Base-by-base conservation (phyloP, 2,329 filamentous ascomycete genomes). In the Chalaropsis thielavioides region DNA sequence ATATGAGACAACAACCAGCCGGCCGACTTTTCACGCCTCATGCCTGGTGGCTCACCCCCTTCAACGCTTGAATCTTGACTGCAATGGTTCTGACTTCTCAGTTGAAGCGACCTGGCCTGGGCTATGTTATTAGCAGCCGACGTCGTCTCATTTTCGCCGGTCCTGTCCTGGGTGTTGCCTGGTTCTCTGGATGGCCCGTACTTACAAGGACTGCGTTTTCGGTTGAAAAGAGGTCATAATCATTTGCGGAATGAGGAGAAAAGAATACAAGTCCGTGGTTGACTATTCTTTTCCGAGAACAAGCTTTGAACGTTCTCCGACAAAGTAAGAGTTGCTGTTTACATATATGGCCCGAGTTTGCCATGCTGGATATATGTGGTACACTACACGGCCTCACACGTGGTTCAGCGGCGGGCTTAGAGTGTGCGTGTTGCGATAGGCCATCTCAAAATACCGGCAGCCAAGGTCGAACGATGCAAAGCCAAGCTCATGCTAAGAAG, bases 311-410 rank as follows among this genome's bases (percentile, higher is more conserved):
- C 22, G 54, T 15, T n/a, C 54, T 58, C 27, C n/a, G 2, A 38
- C 27, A 27, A 58, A 15, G 8, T 19, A n/a, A 31, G n/a, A 46
- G 43, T 6, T 58, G 24, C 31, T 35, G 54, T 31, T n/a, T 11
- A 58, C 54, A 35, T 38, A 58, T n/a, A 58, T 58, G 54, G 54
- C 15, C 27, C 54, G 15, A 19, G 54, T 35, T 19, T n/a, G 54
- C 10, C 54, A 35, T 58, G 15, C 54, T 19, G 54, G 27, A 19
- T 38, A 58, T 58, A 58, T 17, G 31, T 35, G 24, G n/a, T 35
- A 58, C 27, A 58, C 54, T 58, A 58, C 27, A 58, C 54, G 35
- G 54, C 54, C 27, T 58, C 54, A 38, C 54, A 58, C 54, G 54
- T 58, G 54, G 54, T n/a, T 13, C 24, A 24, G 15, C 19, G 4